Evolutionary conservation across 2,329 filamentous ascomycete species (phyloP).

Genomic region (Aspergillus brasiliensis): DNA sequence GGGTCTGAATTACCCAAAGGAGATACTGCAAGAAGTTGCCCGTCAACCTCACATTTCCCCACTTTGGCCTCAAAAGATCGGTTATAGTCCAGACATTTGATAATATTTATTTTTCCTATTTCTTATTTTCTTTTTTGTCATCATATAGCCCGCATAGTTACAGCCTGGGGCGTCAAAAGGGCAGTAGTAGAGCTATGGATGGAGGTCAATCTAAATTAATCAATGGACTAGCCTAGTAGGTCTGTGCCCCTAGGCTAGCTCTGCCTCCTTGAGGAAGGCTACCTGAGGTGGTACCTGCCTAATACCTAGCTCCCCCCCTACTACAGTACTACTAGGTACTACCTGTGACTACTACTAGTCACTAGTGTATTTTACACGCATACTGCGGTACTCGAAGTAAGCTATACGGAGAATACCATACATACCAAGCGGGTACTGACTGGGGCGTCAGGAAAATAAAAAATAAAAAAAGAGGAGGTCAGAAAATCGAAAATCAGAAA

Average conservation of each 20-base stretch:
- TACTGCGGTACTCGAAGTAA: background rate
- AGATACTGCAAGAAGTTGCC: constrained; percentile 17
- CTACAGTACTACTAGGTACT: background rate
- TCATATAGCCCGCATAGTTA: background rate
- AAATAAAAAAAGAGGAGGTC: background rate
- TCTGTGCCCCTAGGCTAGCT: constrained; percentile 1
- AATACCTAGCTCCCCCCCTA: background rate
- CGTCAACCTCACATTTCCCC: constrained; percentile 5
- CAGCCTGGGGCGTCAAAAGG: background rate
- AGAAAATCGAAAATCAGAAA: constrained; percentile 6
- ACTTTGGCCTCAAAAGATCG: constrained; percentile 6
- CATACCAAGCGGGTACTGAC: constrained; percentile 2
- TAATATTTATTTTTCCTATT: background rate
- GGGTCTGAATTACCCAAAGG: constrained; percentile 21
- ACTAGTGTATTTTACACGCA: background rate
- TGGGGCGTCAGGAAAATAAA: background rate
- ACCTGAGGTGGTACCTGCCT: constrained; percentile 3
- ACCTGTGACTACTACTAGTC: background rate
- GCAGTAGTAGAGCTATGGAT: background rate
- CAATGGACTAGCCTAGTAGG: background rate
- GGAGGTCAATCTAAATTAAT: background rate
- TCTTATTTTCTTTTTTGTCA: background rate
- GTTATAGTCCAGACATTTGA: background rate
- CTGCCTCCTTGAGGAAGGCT: background rate
- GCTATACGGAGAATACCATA: background rate